These are phyloP conservation scores for Cytospora piceicola DNA, from an alignment of 2,329 filamentous ascomycete species.

Conservation along the genomic window DNA sequence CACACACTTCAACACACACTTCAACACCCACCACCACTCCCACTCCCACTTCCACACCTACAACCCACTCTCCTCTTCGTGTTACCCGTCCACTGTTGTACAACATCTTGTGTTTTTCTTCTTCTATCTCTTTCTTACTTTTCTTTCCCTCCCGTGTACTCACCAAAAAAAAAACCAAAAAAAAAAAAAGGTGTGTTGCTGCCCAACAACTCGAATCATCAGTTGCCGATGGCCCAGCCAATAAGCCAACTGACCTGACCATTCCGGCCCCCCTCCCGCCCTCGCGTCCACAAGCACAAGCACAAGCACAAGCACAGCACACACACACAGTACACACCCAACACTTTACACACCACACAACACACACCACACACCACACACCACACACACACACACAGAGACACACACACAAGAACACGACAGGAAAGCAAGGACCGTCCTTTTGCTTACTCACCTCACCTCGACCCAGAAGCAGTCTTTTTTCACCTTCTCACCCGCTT, in stretches of 20 bases:
- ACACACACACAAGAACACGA: too few species aligned
- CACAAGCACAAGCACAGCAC: too few species aligned
- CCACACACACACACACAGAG: too few species aligned
- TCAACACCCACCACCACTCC: neutral
- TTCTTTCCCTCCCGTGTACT: neutral
- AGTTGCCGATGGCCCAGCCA: too few species aligned
- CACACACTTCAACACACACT: neutral
- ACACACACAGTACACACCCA: too few species aligned
- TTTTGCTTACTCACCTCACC: neutral
- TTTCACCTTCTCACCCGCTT: neutral
- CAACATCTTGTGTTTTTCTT: neutral
- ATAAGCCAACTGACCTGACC: neutral
- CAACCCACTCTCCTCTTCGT: neutral
- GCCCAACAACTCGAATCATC: neutral
- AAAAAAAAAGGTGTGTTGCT: neutral
- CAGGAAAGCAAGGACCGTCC: neutral
- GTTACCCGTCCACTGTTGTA: neutral
- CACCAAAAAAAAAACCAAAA: too few species aligned
- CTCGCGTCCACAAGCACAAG: neutral
- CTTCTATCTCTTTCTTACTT: neutral
- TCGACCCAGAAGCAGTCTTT: neutral
- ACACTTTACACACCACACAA: too few species aligned
- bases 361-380: too few species aligned
- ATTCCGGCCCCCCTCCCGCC: neutral
- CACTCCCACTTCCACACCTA: too few species aligned